Evolutionary conservation across 1,284 basidiomycete species (phyloP).

Genomic region (Sporisorium reilianum): DNA sequence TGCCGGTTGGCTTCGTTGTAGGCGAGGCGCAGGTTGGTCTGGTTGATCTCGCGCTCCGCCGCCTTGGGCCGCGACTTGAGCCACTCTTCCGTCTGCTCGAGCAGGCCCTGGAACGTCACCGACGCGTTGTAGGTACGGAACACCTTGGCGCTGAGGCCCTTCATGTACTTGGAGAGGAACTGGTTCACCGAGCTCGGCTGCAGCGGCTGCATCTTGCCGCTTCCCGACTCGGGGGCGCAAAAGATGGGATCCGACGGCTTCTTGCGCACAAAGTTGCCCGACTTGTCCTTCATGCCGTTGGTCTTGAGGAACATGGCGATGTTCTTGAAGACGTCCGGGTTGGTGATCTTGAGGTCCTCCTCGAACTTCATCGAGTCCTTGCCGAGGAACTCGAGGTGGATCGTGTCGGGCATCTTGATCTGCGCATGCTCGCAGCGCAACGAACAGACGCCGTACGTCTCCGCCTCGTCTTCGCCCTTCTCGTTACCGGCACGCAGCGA

Average conservation of each 20-base stretch:
- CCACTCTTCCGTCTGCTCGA: conserved; percentile 67
- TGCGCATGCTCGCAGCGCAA: conserved; percentile 67
- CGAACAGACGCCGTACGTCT: conserved; percentile 68
- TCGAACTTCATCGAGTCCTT: conserved; percentile 70
- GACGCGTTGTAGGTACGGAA: conserved; percentile 70
- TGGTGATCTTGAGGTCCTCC: conserved; percentile 63
- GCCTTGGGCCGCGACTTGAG: conserved; percentile 56
- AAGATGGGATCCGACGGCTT: conserved; percentile 88
- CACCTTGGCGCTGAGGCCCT: conserved; percentile 67
- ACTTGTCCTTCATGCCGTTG: conserved; percentile 58
- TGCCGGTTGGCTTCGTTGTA: conserved; percentile 69
- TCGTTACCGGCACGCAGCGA: conserved; percentile 69
- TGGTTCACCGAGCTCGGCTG: conserved; percentile 65
- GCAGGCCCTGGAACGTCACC: conserved; percentile 67
- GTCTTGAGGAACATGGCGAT: conserved; percentile 66
- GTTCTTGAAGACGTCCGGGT: conserved; percentile 67
- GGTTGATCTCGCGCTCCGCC: conserved; percentile 63
- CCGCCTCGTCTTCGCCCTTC: conserved; percentile 69
- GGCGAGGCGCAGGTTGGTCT: conserved; percentile 62
- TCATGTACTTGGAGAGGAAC: conserved; percentile 66
- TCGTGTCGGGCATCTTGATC: conserved; percentile 57
- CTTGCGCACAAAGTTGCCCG: conserved; percentile 83
- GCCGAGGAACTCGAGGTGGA: conserved; percentile 67
- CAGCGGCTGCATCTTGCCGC: conserved; percentile 53
- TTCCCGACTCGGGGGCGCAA: conserved; percentile 70